Base-by-base conservation (phyloP, 2,329 filamentous ascomycete genomes). In the Claviceps pusilla region DNA sequence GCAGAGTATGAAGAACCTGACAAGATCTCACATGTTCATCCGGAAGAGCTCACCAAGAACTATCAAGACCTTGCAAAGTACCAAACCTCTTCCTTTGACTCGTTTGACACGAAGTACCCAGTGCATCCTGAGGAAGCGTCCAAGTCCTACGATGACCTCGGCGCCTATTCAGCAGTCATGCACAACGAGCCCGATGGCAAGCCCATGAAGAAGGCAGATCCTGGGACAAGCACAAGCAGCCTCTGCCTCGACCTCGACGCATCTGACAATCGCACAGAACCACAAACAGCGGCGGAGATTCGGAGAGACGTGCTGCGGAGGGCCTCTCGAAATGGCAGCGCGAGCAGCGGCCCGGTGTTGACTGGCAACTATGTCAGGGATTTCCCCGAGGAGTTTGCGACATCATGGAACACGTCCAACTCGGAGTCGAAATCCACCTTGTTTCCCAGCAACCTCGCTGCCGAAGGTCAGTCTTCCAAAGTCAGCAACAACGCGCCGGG, bases 371-470 rank as follows among this genome's bases (percentile, higher is more conserved):
- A 72, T 57, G 64, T 65, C 9, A 71, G 70, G 37, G 76, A 79
- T 60, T 79, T 78, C 55, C 74, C 76, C 0, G 75, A 79, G 55
- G 75, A 78, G 3, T 77, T 76, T 54, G 59, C 68, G 0, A 61
- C 62, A 5, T 69, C 69, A 1, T 77, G 75, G 76, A 66, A 63
- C 45, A 59, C 56, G 7, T 50, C 59, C 9, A 61, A 65, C 16
- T 65, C 64, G 4, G 10, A 56, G 3, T 63, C 62, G 1, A 62
- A 63, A 29, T 59, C 63, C 3, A 57, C 61, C 1, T 51, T 67
- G 6, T 55, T 60, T 24, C 64, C 66, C 7, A 60, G 60, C 29
- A 54, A 56, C 47, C 31, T 51, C 41, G 33, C 51, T 19, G 53
- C 51, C 16, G 54, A 52, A 1, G 9, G 42, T 10, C 45, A 48